phyloP scores from a whole-genome alignment of 176 grass and related monocot genomes.

The Phoenix roebelenii region DNA sequence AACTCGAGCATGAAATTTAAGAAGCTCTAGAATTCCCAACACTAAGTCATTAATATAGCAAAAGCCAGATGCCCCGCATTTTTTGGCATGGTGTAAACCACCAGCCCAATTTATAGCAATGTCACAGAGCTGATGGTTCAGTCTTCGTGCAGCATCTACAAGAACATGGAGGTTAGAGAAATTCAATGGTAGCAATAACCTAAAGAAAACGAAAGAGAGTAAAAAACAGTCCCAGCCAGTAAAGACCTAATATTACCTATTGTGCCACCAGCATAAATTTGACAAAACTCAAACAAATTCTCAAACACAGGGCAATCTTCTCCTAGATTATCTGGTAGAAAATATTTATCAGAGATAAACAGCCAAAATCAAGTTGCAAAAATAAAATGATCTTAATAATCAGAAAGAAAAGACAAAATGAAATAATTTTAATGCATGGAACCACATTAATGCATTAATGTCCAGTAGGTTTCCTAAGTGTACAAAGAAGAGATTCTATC shows the following conservation, averaged over 20 bases:
- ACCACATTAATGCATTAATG: too few species aligned
- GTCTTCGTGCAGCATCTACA: conserved; percentile 85
- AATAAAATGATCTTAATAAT: background rate
- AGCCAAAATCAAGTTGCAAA: background rate
- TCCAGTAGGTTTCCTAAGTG: too few species aligned
- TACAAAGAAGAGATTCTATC: too few species aligned
- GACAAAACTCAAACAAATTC: conserved; percentile 97
- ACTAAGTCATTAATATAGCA: conserved; percentile 99
- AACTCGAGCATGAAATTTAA: conserved; percentile 90
- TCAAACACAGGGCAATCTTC: conserved; percentile 97
- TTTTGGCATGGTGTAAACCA: conserved; percentile 93
- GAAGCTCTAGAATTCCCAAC: conserved; percentile 92
- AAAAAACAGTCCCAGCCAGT: background rate
- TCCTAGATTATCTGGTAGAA: conserved; percentile 69
- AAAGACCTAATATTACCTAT: conserved; percentile 54
- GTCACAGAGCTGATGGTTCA: conserved; percentile 81
- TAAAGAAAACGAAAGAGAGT: background rate
- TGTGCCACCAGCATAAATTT: conserved; percentile 96
- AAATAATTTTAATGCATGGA: too few species aligned
- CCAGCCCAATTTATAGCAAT: conserved; percentile 98
- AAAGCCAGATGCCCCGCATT: conserved; percentile 87
- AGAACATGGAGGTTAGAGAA: conserved; percentile 26
- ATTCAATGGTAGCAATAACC: too few species aligned
- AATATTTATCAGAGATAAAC: background rate
- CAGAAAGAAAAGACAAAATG: background rate